These are phyloP conservation scores for Rhodotorula glutinis DNA, from an alignment of 1,284 basidiomycete genomes.

Conservation along the genomic window DNA sequence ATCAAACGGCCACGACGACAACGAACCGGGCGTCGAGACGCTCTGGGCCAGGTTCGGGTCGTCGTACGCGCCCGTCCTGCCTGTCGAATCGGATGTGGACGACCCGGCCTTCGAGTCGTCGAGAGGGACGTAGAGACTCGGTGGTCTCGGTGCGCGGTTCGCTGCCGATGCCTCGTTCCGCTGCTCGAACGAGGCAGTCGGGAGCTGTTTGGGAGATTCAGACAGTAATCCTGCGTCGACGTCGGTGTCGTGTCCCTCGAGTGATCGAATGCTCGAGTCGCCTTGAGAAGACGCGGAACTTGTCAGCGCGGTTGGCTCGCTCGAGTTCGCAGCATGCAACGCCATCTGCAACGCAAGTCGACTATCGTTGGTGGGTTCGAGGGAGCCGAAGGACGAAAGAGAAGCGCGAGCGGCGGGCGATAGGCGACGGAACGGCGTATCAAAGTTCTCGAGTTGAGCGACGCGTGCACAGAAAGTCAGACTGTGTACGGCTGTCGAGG, in stretches of 20 bases:
- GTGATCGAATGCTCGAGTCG: neutral
- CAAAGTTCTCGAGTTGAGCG: too few relatives aligned
- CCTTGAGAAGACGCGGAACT: too few relatives aligned
- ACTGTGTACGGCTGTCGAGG: too few relatives aligned
- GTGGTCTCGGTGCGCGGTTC: conserved; percentile 21
- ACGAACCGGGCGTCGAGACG: conserved; percentile 5
- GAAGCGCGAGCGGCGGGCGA: too few relatives aligned
- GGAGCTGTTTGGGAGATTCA: neutral
- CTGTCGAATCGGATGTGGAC: neutral
- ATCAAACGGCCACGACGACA: conserved; percentile 32
- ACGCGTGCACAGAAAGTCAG: too few relatives aligned
- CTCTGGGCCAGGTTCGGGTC: neutral
- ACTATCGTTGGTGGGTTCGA: too few relatives aligned
- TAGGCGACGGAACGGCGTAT: too few relatives aligned
- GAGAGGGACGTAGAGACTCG: conserved; percentile 37
- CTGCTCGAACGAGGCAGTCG: neutral
- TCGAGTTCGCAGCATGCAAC: too few relatives aligned
- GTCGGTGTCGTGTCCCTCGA: neutral
- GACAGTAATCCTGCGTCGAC: neutral
- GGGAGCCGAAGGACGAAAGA: too few relatives aligned
- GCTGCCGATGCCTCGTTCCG: too few relatives aligned
- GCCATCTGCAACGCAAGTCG: too few relatives aligned
- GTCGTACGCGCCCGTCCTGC: neutral
- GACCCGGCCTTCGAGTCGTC: conserved; percentile 6
- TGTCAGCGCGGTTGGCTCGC: too few relatives aligned